Percentiles rank a stretch among this genome's conserved stretches.
Conservation (phyloP, 2,329 filamentous ascomycete species). For the Fusarium sp. region DNA sequence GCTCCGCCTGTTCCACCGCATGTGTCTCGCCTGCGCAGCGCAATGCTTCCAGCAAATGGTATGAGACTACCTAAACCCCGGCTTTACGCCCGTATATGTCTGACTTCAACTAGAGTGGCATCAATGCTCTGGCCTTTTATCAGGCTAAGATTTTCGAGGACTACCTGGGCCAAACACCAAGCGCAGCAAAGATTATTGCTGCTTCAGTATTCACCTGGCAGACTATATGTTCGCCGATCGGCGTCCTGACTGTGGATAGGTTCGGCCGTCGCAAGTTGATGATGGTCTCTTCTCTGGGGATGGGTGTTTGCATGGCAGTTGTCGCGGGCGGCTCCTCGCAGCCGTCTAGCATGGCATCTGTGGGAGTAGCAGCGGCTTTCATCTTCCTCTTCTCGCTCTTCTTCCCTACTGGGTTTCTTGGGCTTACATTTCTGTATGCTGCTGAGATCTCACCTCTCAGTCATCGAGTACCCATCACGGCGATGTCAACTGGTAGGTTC, state of each 20-base stretch:
- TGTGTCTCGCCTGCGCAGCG: conserved; percentile 5
- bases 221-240: conserved; percentile 5
- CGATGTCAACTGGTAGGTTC: conserved; percentile 4
- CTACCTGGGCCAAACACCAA: background rate
- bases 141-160: conserved; percentile 15
- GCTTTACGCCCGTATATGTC: no score
- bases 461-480: conserved; percentile 7
- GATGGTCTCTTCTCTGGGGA: background rate
- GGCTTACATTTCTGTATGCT: conserved; percentile 7
- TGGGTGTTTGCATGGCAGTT: conserved; percentile 11
- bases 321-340: conserved; percentile 5
- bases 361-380: background rate
- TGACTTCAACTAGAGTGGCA: background rate
- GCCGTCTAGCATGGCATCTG: background rate
- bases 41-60: conserved; percentile 12
- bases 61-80: no score
- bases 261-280: conserved; percentile 13
- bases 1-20: conserved; percentile 1
- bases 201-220: conserved; percentile 3
- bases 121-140: conserved; percentile 8
- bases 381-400: conserved; percentile 11
- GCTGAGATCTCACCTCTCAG: conserved; percentile 11
- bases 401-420: conserved; percentile 10
- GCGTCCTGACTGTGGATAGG: background rate
- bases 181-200: conserved; percentile 7